Base-by-base conservation (phyloP, 768 basidiomycete genomes). In the Lactarius akahatsu region DNA sequence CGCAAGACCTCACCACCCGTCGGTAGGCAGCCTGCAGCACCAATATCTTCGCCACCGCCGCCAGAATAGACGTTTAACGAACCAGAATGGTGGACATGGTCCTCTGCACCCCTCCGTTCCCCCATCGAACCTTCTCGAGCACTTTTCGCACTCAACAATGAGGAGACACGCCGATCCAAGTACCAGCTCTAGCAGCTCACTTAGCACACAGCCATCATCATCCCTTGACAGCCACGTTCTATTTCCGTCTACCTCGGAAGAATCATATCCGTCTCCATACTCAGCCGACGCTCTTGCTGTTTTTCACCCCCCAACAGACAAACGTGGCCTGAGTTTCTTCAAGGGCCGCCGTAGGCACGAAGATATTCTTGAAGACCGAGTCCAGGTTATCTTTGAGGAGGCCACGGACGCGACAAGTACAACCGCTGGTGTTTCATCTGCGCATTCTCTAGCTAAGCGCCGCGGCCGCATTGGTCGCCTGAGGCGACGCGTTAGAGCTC, bases 191-290 rank as follows among this genome's bases (percentile, higher is more conserved):
- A 36, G 52, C 23, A 30, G 52, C 20, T 63, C 66, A 28, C 20
- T 54, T 36, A 54, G 18, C 58, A 55, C 32, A 5, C 16, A 20
- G 10, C 61, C 28, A 15, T 38, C 58, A 18, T 56, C 58, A n/a
- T 47, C 30, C 15, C 20, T 11, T 9, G 32, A 32, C 32, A 26
- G 30, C 18, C 32, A 30, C 28, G 7, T 55, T 15, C 62, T 61
- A 36, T 62, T 59, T 20, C 66, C 66, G 1, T 47, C 52, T 15
- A 63, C 41, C 4, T 59, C 62, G 5, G 66, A 63, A 26, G 66
- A 67, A 32, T 63, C 66, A 5, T 63, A 63, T 55, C 66, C 66
- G 11, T 67, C 66, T 16, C 62, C 62, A 23, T 55, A 47, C 58
- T 67, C 66, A 4, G 26, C 58, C 10, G 62, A 67, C 30, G 66